Conservation (phyloP, 768 basidiomycete genomes). For the Leucosporidium yakuticum region DNA sequence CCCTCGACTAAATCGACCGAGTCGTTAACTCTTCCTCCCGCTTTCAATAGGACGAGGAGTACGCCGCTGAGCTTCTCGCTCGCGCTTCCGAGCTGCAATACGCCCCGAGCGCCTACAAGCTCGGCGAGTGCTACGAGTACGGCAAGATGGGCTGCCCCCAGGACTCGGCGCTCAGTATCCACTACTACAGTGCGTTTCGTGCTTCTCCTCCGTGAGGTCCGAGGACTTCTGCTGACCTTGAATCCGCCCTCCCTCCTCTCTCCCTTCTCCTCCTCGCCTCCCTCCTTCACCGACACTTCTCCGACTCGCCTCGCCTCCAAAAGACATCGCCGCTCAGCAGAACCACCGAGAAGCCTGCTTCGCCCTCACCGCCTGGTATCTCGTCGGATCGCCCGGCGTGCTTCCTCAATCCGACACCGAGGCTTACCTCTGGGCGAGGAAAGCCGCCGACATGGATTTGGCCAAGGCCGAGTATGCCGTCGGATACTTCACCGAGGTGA, state of each 20-base stretch:
- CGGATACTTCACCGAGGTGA: constrained; percentile 85
- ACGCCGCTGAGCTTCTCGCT: constrained; percentile 86
- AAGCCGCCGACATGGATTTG: constrained; percentile 83
- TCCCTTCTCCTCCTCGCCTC: constrained; percentile 5
- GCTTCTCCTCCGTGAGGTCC: background rate
- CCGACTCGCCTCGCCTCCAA: constrained; percentile 45
- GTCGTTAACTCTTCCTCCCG: too few species aligned
- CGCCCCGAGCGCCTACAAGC: constrained; percentile 86
- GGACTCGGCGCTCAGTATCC: constrained; percentile 92
- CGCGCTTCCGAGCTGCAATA: constrained; percentile 94
- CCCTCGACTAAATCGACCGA: background rate
- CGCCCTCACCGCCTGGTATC: constrained; percentile 97
- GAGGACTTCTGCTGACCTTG: background rate
- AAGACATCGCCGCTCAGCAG: constrained; percentile 94
- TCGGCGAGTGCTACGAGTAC: constrained; percentile 99
- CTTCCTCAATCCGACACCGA: constrained; percentile 98
- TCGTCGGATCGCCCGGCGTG: constrained; percentile 95
- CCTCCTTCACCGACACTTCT: background rate
- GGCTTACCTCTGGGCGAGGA: constrained; percentile 94
- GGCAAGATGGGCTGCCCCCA: constrained; percentile 98
- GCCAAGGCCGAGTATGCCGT: constrained; percentile 96
- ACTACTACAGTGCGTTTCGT: constrained; percentile 62
- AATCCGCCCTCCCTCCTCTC: background rate
- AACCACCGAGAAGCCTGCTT: constrained; percentile 96
- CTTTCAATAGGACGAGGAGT: constrained; percentile 64